These are phyloP conservation scores for Lepidium campestre DNA, from an alignment of 441 rosid species.

Conservation along the genomic window DNA sequence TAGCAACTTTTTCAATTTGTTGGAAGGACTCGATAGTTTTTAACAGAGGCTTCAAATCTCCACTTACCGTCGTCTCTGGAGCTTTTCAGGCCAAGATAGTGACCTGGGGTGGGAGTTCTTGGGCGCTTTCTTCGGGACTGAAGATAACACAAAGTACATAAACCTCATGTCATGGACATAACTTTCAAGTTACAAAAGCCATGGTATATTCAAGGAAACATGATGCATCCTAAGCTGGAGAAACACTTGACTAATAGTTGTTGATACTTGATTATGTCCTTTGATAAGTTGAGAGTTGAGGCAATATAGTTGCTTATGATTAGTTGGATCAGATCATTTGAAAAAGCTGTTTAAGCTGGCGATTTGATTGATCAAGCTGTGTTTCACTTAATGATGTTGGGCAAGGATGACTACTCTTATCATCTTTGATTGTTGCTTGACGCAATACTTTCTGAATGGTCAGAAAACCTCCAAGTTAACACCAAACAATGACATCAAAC, in stretches of 20 bases:
- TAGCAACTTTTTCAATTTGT: not conserved
- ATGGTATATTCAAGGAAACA: slow-evolving; percentile 4
- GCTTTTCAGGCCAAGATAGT: slow-evolving; percentile 92
- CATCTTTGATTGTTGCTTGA: slow-evolving; percentile 98
- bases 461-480: slow-evolving; percentile 81
- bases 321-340: slow-evolving; percentile 89
- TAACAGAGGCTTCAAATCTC: not conserved
- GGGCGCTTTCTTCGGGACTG: slow-evolving; percentile 95
- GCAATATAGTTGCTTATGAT: slow-evolving; percentile 69
- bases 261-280: slow-evolving; percentile 69
- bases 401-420: slow-evolving; percentile 51
- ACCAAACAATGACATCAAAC: slow-evolving; percentile 44
- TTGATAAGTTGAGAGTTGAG: slow-evolving; percentile 98
- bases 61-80: slow-evolving; percentile 61
- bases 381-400: slow-evolving; percentile 71
- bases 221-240: slow-evolving; percentile 30
- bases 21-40: not conserved
- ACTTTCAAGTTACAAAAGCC: slow-evolving; percentile 17
- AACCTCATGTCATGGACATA: slow-evolving; percentile 10
- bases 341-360: slow-evolving; percentile 88
- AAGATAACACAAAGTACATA: slow-evolving; percentile 27
- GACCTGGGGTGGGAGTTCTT: slow-evolving; percentile 98
- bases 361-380: slow-evolving; percentile 73
- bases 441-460: slow-evolving; percentile 85
- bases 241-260: slow-evolving; percentile 64